phyloP scores from a whole-genome alignment of 495 filamentous ascomycete genomes.

The Geopyxis carbonaria region DNA sequence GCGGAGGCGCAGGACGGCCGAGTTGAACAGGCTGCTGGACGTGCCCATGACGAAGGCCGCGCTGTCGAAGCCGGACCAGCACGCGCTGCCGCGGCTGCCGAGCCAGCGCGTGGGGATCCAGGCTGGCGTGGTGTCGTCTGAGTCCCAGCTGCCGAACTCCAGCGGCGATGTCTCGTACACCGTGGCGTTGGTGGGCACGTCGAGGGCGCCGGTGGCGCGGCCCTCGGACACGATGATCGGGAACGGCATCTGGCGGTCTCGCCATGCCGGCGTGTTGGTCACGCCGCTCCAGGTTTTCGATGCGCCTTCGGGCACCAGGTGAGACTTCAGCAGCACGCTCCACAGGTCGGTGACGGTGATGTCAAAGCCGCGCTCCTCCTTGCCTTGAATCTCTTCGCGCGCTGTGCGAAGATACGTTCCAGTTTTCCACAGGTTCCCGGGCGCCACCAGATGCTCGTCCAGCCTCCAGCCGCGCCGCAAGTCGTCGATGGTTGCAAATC shows the following conservation, averaged over 20 bases:
- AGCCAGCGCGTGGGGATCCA: too few species aligned
- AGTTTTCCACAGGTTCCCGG: constrained; percentile 3
- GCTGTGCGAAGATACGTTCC: constrained; percentile 21
- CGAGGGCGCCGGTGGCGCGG: constrained; percentile 24
- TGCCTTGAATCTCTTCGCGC: constrained; percentile 26
- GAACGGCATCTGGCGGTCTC: constrained; percentile 27
- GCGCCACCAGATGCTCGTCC: constrained; percentile 4
- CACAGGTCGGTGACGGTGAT: constrained; percentile 30
- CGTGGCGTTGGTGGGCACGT: constrained; percentile 26
- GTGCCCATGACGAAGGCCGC: constrained; percentile 36
- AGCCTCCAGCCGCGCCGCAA: constrained; percentile 28
- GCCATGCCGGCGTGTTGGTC: constrained; percentile 26
- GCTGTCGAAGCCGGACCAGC: constrained; percentile 33
- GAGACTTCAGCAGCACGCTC: constrained; percentile 29
- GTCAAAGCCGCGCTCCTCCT: constrained; percentile 29
- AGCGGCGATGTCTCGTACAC: constrained; percentile 33
- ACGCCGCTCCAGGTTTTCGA: constrained; percentile 25
- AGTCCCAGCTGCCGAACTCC: constrained; percentile 35
- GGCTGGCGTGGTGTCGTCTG: too few species aligned
- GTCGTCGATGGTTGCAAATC: constrained; percentile 30
- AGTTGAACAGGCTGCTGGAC: constrained; percentile 28
- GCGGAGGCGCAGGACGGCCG: constrained; percentile 10
- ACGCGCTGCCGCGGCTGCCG: constrained; percentile 25
- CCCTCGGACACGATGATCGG: constrained; percentile 31
- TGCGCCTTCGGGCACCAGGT: constrained; percentile 30